Base-by-base conservation (phyloP, 2,329 filamentous ascomycete species). In the Monascus ruber region DNA sequence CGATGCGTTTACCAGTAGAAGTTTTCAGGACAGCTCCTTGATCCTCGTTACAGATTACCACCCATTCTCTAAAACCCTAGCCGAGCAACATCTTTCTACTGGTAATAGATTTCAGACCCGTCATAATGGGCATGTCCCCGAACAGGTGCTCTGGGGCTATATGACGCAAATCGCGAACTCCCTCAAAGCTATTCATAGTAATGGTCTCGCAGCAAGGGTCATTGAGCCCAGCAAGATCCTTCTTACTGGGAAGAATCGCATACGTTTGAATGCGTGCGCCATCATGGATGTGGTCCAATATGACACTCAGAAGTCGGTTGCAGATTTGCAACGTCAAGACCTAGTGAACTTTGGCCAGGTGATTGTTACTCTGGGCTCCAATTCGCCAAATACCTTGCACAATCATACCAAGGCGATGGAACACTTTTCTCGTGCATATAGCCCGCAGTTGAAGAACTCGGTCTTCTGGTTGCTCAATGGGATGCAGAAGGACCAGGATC, bases 1-100 rank as follows among this genome's bases (percentile, higher is more conserved):
- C 53, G 87, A 95, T 62, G 86, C 85, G 1, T 98, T 98, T 54
- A 98, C 91, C 0, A 93, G 86, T 8, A 74, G 87, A 44, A 85
- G 83, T 25, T 98, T 98, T 60, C 85, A 86, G 40, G 91, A 96
- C 59, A 94, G 85, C 62, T 96, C 91, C 3, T 73, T 98, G 39
- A 83, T 98, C 36, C 83, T 98, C 53, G 87, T 94, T 24, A 91
- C 86, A 45, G 86, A 94, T 59, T 98, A 94, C 55, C 85, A 91
- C 54, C 89, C 91, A 1, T 72, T 91, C 17, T 85, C 89, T 2
- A 93, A 91, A 62, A 94, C 89, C 0, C 73, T 98, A 24, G 77
- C 82, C 28, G 89, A 96, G 54, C 77, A 84, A 51, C 85, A 95
- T 40, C 48, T 69, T 35, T 59, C 60, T 32, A 54, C 55, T 32